These are phyloP conservation scores for Fraxinus velutina DNA, from an alignment of 305 asterid species.

Conservation along the genomic window DNA sequence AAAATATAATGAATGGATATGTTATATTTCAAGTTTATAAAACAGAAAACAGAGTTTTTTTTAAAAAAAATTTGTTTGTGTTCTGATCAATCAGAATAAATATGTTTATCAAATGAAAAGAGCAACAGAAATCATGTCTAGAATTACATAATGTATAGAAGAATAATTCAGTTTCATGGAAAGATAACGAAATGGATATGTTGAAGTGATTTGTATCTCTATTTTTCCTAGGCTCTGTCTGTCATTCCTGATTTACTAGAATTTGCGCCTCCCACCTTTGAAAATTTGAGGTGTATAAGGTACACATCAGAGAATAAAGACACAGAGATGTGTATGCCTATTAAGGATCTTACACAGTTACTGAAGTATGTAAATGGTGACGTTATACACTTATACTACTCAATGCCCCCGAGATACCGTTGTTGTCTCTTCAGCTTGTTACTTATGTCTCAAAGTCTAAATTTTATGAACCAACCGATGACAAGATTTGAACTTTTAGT, in stretches of 20 bases:
- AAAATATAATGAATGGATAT: too few species aligned
- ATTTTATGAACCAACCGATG: background rate
- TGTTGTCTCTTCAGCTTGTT: background rate
- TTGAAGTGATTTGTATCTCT: background rate
- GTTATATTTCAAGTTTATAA: background rate
- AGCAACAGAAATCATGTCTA: background rate
- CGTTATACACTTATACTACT: conserved; percentile 7
- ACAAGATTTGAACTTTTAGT: background rate
- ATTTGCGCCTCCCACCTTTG: conserved; percentile 17
- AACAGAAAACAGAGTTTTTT: too few species aligned
- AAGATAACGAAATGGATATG: background rate
- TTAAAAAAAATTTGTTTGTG: too few species aligned
- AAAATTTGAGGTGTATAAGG: conserved; percentile 38
- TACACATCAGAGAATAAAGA: conserved; percentile 16
- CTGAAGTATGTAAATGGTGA: conserved; percentile 21
- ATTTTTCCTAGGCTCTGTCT: conserved; percentile 30
- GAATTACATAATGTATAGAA: background rate
- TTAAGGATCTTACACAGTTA: conserved; percentile 11
- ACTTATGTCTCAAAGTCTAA: background rate
- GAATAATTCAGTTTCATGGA: background rate
- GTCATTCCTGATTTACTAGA: conserved; percentile 27
- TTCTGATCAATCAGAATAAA: background rate
- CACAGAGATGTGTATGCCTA: conserved; percentile 26
- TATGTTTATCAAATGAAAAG: background rate
- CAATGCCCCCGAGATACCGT: conserved; percentile 28